Evolutionary conservation across 148 eudicot species (phyloP).

Genomic region (Cornus florida): DNA sequence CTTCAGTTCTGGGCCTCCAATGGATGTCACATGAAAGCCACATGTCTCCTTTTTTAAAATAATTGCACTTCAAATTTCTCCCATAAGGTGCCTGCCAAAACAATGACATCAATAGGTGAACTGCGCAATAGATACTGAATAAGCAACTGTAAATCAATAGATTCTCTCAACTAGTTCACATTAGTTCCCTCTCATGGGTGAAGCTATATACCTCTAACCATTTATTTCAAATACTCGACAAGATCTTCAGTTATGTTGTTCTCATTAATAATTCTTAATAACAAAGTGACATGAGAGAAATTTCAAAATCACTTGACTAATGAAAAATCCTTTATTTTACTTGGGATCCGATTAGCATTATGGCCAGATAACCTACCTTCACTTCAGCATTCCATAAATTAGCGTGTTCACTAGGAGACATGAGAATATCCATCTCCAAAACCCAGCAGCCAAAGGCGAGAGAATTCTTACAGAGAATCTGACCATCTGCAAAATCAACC

Average conservation of each 20-base stretch:
- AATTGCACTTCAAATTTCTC: slow-evolving; percentile 34
- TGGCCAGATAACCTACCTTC: slow-evolving; percentile 15
- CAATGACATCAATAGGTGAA: neutral
- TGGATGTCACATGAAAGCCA: slow-evolving; percentile 46
- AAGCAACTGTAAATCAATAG: neutral
- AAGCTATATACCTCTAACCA: neutral
- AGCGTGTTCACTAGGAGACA: slow-evolving; percentile 27
- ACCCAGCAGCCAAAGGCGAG: slow-evolving; percentile 13
- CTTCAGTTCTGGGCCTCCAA: slow-evolving; percentile 43
- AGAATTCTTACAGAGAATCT: slow-evolving; percentile 1
- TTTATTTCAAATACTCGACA: neutral
- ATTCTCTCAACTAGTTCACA: neutral
- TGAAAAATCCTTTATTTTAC: neutral
- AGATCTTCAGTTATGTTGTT: too few relatives aligned
- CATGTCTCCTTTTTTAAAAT: slow-evolving; percentile 46
- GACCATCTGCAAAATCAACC: slow-evolving; percentile 8
- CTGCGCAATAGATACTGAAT: neutral
- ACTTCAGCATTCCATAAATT: slow-evolving; percentile 21
- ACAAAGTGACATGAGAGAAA: too few relatives aligned
- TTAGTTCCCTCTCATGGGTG: neutral
- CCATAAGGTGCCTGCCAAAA: slow-evolving; percentile 39
- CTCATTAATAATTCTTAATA: neutral
- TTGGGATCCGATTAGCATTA: neutral
- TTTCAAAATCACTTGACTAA: neutral
- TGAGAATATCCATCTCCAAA: slow-evolving; percentile 21